Base-by-base conservation (phyloP, 495 filamentous ascomycete species). In the Talaromyces adpressus region DNA sequence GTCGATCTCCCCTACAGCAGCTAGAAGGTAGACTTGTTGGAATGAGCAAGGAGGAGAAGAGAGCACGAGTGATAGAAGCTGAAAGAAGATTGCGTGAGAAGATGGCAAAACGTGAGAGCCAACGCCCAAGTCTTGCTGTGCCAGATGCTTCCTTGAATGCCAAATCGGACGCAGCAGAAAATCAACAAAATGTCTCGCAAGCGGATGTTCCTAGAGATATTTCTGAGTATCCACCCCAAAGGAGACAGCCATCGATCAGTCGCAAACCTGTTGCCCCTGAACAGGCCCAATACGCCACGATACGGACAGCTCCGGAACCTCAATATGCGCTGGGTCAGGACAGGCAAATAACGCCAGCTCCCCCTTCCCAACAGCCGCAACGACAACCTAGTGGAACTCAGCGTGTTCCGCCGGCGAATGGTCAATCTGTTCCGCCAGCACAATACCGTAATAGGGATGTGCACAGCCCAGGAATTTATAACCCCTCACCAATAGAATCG, bases 41-140 rank as follows among this genome's bases (percentile, higher is more conserved):
- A 71, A 92, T 96, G 67, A 95, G 87, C 71, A 96, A 96, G 72
- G 91, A 95, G 68, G 92, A 96, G 69, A 96, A 91, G 70, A 82
- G 90, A 63, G 89, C 90, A 2, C 83, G 89, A 56, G 84, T 89
- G n/a, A 82, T 91, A 73, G 87, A 92, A 70, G 89, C 90, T 2
- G 92, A 97, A 69, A 75, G 80, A 58, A 79, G 78, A 64, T 65
- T 70, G 74, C 83, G 69, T 75, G 86, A 78, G 80, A 72, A 75
- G 8, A 73, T 81, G 61, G 76, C 74, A 25, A 71, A 73, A 30
- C 67, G 73, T 41, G 73, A 73, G 54, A 65, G 66, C 18, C 69
- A 72, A 34, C 56, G 70, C 63, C 59, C 69, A 66, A 64, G 66
- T 59, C 32, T 66, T 49, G 63, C 67, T 11, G 53, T 64, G 6